A percentile compares a stretch with the other conserved stretches of the same genome.
Evolutionary conservation across 352 stramenopile species (phyloP).

Genomic region (Salisapilia sapeloensis): DNA sequence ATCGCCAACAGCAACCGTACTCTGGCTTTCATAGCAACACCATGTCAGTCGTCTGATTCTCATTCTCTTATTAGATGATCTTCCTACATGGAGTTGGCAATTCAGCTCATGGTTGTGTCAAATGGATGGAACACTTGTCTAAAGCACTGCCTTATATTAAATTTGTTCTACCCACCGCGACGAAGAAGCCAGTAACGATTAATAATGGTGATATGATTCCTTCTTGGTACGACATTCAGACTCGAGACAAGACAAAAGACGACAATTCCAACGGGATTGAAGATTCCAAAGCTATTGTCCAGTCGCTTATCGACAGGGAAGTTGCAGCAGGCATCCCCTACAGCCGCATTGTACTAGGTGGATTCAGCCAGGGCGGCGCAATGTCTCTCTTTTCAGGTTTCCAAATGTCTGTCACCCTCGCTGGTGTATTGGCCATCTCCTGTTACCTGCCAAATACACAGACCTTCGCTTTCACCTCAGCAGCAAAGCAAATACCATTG

Average conservation of each 20-base stretch:
- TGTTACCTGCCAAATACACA: constrained; percentile 66
- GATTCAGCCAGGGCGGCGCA: constrained; percentile 89
- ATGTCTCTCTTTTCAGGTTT: constrained; percentile 77
- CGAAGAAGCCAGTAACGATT: constrained; percentile 84
- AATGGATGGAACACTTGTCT: constrained; percentile 31
- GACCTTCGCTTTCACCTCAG: constrained; percentile 27
- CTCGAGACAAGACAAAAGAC: constrained; percentile 69
- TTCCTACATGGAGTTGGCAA: constrained; percentile 88
- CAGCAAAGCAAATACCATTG: constrained; percentile 40
- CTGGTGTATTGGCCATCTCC: constrained; percentile 50
- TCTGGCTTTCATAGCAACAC: too few species aligned
- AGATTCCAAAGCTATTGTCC: constrained; percentile 43
- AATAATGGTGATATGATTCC: constrained; percentile 91
- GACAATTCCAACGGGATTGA: constrained; percentile 85
- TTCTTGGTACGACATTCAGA: constrained; percentile 92
- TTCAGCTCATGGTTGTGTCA: constrained; percentile 74
- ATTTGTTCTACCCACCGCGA: constrained; percentile 64
- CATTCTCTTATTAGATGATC: too few species aligned
- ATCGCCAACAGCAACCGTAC: too few species aligned
- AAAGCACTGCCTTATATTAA: constrained; percentile 50
- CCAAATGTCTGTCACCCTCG: constrained; percentile 37
- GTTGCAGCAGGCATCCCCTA: constrained; percentile 56
- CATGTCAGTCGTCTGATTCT: too few species aligned
- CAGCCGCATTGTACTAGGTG: constrained; percentile 84
- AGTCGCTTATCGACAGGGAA: constrained; percentile 70